Percentiles rank a stretch among this genome's conserved stretches.
Conservation (phyloP, 306 rosid species). For the Glycyrrhiza uralensis region DNA sequence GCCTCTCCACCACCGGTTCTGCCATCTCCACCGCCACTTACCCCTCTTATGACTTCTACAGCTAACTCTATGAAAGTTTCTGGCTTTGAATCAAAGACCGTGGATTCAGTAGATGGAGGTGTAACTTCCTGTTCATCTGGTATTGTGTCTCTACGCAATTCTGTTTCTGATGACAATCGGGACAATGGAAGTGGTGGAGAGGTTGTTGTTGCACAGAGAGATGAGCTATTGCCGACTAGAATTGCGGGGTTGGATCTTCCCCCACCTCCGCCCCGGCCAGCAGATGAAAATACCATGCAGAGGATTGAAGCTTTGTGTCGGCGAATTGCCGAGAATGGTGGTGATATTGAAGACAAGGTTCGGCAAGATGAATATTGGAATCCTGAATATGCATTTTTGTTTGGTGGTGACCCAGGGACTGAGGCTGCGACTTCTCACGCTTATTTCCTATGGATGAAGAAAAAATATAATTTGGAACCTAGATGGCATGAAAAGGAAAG, state of each 20-base stretch:
- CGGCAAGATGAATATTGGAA: constrained; percentile 39
- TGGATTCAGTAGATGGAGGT: constrained; percentile 26
- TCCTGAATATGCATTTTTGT: constrained; percentile 53
- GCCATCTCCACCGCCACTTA: constrained; percentile 48
- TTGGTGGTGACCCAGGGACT: constrained; percentile 61
- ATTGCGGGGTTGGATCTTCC: constrained; percentile 28
- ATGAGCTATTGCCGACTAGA: constrained; percentile 17
- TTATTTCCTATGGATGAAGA: constrained; percentile 61
- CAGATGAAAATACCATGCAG: constrained; percentile 36
- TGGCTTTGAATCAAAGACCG: constrained; percentile 18
- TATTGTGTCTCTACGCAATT: constrained; percentile 10
- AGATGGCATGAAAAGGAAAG: constrained; percentile 27
- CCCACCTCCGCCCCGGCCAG: constrained; percentile 50
- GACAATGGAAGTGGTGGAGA: constrained; percentile 37
- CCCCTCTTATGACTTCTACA: constrained; percentile 28
- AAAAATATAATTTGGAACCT: constrained; percentile 41
- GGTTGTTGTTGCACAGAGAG: constrained; percentile 25
- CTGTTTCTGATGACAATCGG: constrained; percentile 24
- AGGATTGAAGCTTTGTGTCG: constrained; percentile 56
- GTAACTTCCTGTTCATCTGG: constrained; percentile 29
- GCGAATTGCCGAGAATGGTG: constrained; percentile 45
- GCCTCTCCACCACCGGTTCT: constrained; percentile 45
- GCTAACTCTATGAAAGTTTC: neutral
- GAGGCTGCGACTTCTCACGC: constrained; percentile 44
- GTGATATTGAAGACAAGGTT: constrained; percentile 44